Conservation (phyloP, 2,329 filamentous ascomycete species). For the Juglanconis juglandina region DNA sequence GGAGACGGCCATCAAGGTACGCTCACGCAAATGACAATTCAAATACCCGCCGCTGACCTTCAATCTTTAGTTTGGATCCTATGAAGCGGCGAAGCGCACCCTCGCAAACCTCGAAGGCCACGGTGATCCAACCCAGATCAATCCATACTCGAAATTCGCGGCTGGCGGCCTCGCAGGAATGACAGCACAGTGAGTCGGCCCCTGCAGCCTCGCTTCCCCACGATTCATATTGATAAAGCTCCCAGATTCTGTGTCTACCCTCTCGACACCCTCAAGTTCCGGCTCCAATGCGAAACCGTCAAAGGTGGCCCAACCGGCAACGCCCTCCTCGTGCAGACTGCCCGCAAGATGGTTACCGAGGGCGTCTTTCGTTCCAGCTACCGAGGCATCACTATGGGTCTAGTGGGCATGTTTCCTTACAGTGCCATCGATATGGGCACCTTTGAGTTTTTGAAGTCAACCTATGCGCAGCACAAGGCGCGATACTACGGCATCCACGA, state of each 20-base stretch:
- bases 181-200: constrained; percentile 72
- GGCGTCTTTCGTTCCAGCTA: constrained; percentile 78
- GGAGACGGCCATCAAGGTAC: constrained; percentile 85
- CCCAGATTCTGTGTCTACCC: constrained; percentile 85
- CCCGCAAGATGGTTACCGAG: constrained; percentile 77
- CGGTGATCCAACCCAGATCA: constrained; percentile 73
- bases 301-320: constrained; percentile 80
- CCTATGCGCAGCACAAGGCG: constrained; percentile 68
- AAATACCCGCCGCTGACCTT: neutral
- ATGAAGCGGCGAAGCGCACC: constrained; percentile 88
- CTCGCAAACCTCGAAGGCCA: constrained; percentile 87
- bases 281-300: constrained; percentile 91
- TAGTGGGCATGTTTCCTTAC: constrained; percentile 96
- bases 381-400: constrained; percentile 87
- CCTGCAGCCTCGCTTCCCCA: neutral
- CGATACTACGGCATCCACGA: constrained; percentile 68
- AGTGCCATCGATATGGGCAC: constrained; percentile 94
- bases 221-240: constrained; percentile 13
- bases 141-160: constrained; percentile 81
- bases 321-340: constrained; percentile 75
- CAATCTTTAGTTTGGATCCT: constrained; percentile 72
- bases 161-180: constrained; percentile 90
- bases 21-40: neutral
- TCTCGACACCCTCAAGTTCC: constrained; percentile 76
- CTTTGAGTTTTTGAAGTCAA: constrained; percentile 86